These are phyloP conservation scores for Russula lepida DNA, from an alignment of 768 basidiomycete species.

Conservation along the genomic window DNA sequence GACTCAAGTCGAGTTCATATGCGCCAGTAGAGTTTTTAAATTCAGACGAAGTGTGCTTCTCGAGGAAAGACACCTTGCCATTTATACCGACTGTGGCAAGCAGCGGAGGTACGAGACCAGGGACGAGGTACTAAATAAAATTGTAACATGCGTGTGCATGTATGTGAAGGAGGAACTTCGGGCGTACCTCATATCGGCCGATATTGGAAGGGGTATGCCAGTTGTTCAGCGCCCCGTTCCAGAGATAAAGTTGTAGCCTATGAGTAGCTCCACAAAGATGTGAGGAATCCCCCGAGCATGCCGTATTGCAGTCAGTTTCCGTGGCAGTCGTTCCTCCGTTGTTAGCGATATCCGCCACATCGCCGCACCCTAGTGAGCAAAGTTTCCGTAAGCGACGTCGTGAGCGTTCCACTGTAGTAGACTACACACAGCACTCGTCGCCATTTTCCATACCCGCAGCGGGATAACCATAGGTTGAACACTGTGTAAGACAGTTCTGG, in stretches of 20 bases:
- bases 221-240: slow-evolving; percentile 35
- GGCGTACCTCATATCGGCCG: slow-evolving; percentile 60
- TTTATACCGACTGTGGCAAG: slow-evolving; percentile 71
- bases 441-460: slow-evolving; percentile 64
- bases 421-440: slow-evolving; percentile 60
- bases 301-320: slow-evolving; percentile 35
- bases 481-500: slow-evolving; percentile 56
- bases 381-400: neutral
- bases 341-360: slow-evolving; percentile 42
- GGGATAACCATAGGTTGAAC: slow-evolving; percentile 61
- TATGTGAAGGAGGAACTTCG: neutral
- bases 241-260: slow-evolving; percentile 36
- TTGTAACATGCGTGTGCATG: neutral
- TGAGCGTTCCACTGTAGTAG: neutral
- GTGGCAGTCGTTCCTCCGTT: slow-evolving; percentile 28
- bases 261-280: slow-evolving; percentile 58
- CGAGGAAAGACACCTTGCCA: slow-evolving; percentile 74
- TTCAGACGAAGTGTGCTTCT: slow-evolving; percentile 60
- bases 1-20: slow-evolving; percentile 64
- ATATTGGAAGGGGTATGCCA: slow-evolving; percentile 62
- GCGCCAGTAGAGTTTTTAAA: slow-evolving; percentile 65
- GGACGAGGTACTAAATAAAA: slow-evolving; percentile 34
- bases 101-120: slow-evolving; percentile 63
- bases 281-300: slow-evolving; percentile 63
- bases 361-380: slow-evolving; percentile 53